Percentiles rank a stretch among this genome's conserved stretches.
These are phyloP conservation scores for Cicer yamashitae DNA, from an alignment of 306 rosid genomes.

Conservation along the genomic window DNA sequence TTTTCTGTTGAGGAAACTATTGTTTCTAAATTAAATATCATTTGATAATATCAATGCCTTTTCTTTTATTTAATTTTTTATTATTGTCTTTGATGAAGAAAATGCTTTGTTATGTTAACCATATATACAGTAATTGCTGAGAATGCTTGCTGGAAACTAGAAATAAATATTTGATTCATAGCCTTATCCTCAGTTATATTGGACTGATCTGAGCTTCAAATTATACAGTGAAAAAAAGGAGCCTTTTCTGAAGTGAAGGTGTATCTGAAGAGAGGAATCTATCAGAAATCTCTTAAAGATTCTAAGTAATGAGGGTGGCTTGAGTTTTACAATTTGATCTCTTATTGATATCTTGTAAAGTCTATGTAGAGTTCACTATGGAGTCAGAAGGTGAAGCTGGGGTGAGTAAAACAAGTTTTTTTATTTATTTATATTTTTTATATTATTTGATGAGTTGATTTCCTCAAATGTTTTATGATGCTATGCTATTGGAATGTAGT, in stretches of 20 bases:
- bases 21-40: slow-evolving; percentile 16
- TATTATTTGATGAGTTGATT: slow-evolving; percentile 31
- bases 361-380: slow-evolving; percentile 56
- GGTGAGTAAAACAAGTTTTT: slow-evolving; percentile 57
- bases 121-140: slow-evolving; percentile 4
- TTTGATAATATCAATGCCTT: slow-evolving; percentile 15
- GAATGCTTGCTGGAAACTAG: slow-evolving; percentile 28
- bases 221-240: slow-evolving; percentile 19
- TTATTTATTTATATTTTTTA: background rate
- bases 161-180: slow-evolving; percentile 34
- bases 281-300: background rate
- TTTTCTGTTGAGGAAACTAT: background rate
- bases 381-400: slow-evolving; percentile 78
- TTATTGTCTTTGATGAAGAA: slow-evolving; percentile 2
- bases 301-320: slow-evolving; percentile 48
- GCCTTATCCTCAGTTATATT: slow-evolving; percentile 3
- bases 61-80: background rate
- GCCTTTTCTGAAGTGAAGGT: slow-evolving; percentile 27
- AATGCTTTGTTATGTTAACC: slow-evolving; percentile 37
- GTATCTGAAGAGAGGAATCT: background rate
- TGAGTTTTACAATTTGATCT: slow-evolving; percentile 38
- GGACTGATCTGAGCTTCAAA: slow-evolving; percentile 41
- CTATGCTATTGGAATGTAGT: slow-evolving; percentile 13
- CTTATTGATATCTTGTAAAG: slow-evolving; percentile 38
- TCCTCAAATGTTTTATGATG: slow-evolving; percentile 24